Conservation (phyloP, 345 rosid species). For the Citrus mangshanensis region DNA sequence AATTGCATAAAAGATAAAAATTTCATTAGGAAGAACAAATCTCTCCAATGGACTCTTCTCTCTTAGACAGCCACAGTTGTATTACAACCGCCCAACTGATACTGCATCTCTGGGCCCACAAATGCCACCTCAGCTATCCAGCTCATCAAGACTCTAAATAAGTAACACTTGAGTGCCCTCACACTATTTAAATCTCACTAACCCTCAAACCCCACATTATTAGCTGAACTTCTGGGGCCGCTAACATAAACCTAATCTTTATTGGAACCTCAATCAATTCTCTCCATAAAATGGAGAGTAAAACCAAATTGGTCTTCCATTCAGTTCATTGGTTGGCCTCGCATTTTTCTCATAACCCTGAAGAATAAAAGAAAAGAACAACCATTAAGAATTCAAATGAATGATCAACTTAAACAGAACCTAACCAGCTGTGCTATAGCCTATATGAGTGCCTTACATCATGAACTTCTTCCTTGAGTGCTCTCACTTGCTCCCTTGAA, state of each 20-base stretch:
- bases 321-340: conserved; percentile 53
- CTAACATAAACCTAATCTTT: neutral
- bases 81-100: too few relatives aligned
- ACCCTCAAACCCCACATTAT: too few relatives aligned
- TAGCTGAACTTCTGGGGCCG: neutral
- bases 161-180: too few relatives aligned
- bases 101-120: too few relatives aligned
- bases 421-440: neutral
- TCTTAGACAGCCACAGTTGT: too few relatives aligned
- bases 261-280: neutral
- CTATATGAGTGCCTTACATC: conserved; percentile 46
- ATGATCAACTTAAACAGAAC: neutral
- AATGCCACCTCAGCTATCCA: too few relatives aligned
- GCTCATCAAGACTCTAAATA: too few relatives aligned
- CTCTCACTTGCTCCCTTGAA: conserved; percentile 54
- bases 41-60: too few relatives aligned
- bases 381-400: neutral
- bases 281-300: conserved; percentile 26
- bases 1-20: too few relatives aligned
- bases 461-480: conserved; percentile 46
- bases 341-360: conserved; percentile 66
- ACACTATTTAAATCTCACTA: neutral
- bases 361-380: neutral
- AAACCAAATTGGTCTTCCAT: conserved; percentile 40
- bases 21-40: too few relatives aligned